A percentile compares a stretch with the other conserved stretches of the same genome.
phyloP scores from a whole-genome alignment of 371 early-diverging fungal species.

The Apophysomyces elegans region DNA sequence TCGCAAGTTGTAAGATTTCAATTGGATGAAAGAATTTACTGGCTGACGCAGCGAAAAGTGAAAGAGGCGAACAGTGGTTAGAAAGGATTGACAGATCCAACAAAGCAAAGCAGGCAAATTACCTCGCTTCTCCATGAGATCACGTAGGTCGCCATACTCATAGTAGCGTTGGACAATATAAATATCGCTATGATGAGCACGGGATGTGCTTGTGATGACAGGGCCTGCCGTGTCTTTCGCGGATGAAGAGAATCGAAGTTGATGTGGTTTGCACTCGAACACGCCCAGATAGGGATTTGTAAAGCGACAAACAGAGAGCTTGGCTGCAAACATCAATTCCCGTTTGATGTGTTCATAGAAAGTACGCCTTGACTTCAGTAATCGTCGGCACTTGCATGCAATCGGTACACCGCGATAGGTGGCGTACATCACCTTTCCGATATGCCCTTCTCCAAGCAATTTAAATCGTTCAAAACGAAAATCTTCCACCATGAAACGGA shows the following conservation, averaged over 20 bases:
- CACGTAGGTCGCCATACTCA: slow-evolving; percentile 34
- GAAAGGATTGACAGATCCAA: no score
- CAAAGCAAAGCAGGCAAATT: neutral
- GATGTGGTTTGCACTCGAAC: slow-evolving; percentile 16
- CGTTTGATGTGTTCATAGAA: slow-evolving; percentile 18
- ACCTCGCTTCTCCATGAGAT: slow-evolving; percentile 25
- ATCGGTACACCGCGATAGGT: slow-evolving; percentile 23
- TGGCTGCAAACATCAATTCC: slow-evolving; percentile 38
- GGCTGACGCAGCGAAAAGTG: slow-evolving; percentile 3
- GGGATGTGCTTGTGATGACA: neutral
- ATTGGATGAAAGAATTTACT: slow-evolving; percentile 18
- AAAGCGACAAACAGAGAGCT: slow-evolving; percentile 29
- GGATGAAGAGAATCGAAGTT: neutral
- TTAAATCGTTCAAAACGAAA: neutral
- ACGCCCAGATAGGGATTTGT: slow-evolving; percentile 37
- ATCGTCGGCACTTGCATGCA: slow-evolving; percentile 37
- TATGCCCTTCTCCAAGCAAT: slow-evolving; percentile 36
- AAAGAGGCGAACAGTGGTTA: neutral
- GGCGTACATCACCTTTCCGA: slow-evolving; percentile 27
- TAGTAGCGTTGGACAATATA: slow-evolving; percentile 33
- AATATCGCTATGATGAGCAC: slow-evolving; percentile 14
- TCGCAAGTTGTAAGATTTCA: slow-evolving; percentile 34
- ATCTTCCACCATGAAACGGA: neutral
- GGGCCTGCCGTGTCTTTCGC: neutral
- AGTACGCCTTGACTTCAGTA: neutral